Base-by-base conservation (phyloP, 768 basidiomycete species). In the Amanita rimosa region DNA sequence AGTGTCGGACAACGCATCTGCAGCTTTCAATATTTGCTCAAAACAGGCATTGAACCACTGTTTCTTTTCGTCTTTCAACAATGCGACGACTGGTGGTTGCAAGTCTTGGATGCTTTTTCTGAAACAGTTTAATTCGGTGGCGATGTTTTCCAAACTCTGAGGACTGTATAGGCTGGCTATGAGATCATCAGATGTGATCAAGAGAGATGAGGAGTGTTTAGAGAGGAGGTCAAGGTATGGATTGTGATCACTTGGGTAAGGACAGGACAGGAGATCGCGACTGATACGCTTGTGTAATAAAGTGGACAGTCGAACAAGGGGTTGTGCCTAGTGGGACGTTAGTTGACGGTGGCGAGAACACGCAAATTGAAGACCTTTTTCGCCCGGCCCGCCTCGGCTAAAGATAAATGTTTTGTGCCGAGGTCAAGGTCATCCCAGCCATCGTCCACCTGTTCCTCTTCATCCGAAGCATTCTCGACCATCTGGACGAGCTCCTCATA, bases 381-480 rank as follows among this genome's bases (percentile, higher is more conserved):
- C 13, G 78, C 64, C 38, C 79, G 72, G 21, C 69, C 67, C n/a
- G 77, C 58, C 57, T 88, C 85, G 26, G 59, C 60, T 1, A 59
- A 53, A 31, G 68, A 65, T 62, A 85, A 63, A 36, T 63, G 69
- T 49, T 67, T 62, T n/a, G 58, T 64, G 4, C 63, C 68, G 11
- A 81, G 55, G 0, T 73, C 79, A 9, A 86, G 64, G 55, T 85
- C 83, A 48, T 75, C 75, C 82, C 81, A 83, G 3, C 80, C 83
- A 57, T 78, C 76, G n/a, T 55, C 59, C 2, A 67, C 65, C 38
- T 64, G 61, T 11, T 66, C 67, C 10, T 62, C 60, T 10, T 62
- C 54, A 5, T 55, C 54, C 8, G 58, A 59, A 9, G 58, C 65
- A 22, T 72, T 62, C 24, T 72, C 64, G 48, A 78, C 64, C 67